phyloP scores from a whole-genome alignment of 345 rosid species.

The Luvunga scandens region DNA sequence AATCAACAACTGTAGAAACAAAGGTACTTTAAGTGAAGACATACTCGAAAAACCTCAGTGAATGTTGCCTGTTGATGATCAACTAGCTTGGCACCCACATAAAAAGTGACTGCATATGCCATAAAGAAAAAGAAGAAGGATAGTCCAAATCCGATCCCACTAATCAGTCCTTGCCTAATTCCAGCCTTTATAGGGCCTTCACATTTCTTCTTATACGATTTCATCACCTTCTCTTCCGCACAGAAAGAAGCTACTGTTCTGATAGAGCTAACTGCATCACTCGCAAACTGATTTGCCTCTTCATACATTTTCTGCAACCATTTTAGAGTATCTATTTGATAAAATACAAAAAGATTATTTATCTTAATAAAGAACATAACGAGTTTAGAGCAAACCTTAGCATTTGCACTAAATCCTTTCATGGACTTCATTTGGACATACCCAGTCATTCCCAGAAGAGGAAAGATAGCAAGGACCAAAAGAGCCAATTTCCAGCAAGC shows the following conservation, averaged over 20 bases:
- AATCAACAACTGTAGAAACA: not conserved
- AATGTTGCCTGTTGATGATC: constrained; percentile 23
- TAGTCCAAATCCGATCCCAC: constrained; percentile 45
- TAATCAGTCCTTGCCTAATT: constrained; percentile 53
- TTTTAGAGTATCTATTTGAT: not conserved
- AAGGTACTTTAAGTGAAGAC: constrained; percentile 4
- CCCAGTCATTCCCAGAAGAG: constrained; percentile 37
- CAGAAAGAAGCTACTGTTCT: constrained; percentile 88
- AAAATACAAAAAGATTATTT: no score
- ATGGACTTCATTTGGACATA: constrained; percentile 49
- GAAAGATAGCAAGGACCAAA: constrained; percentile 26
- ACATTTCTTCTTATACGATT: constrained; percentile 55
- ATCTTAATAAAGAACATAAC: no score
- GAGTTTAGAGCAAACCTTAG: constrained; percentile 48
- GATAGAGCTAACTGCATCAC: constrained; percentile 73
- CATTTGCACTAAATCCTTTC: constrained; percentile 66
- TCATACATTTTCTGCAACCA: constrained; percentile 63
- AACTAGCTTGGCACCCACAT: constrained; percentile 33
- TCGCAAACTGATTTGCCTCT: constrained; percentile 83
- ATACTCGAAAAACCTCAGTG: constrained; percentile 32
- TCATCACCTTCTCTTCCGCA: constrained; percentile 73
- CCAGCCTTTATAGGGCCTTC: constrained; percentile 64
- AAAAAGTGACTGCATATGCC: constrained; percentile 27
- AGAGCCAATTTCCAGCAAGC: constrained; percentile 33
- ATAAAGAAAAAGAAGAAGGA: constrained; percentile 25